Evolutionary conservation across 73 alveolate species (phyloP), one percentile per base, ranked within the genome.

Genomic region (Tetrahymena borealis): DNA sequence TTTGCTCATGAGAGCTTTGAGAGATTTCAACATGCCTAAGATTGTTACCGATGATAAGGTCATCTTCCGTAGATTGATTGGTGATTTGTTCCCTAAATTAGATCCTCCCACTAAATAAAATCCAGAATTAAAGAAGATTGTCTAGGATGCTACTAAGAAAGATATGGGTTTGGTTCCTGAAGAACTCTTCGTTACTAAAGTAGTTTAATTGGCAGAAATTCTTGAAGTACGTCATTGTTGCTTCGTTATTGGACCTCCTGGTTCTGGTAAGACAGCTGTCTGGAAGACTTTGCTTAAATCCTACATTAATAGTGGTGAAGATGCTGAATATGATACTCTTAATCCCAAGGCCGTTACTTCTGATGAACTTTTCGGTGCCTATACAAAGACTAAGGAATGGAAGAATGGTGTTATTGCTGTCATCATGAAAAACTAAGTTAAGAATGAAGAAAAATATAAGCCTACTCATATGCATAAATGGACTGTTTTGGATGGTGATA

Each of bases 271-370:
- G 95, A 97, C 99, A 32, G 98, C 98, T 90, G 99, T 99, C 13
- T 99, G 99, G 99, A 98, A 99, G 94, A 97, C 99, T 35, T 96
- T 99, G 42, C 98, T 99, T 79, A 94, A 95, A 38, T 92, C 99
- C 16, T 90, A 85, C 33, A 39, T 39, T 7, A 93, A 93, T 39
- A 79, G 91, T 41, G 95, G 93, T 33, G 98, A 95, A 90, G 99
- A 97, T 94, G 95, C 98, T 40, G 98, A 98, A 78, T 98, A 96
- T 95, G 99, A 99, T 94, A 98, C 99, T 91, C 96, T 98, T 79
- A 98, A 99, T 91, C 99, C 99, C 11, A 99, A 99, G 96, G 99
- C 99, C 79, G 99, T 99, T 43, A 98, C 99, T 91, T 98, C 99
- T 39, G 99, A 99, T 96, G 99, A 99, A 97, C 98, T 99, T 90